Evolutionary conservation across 2,329 filamentous ascomycete species (phyloP), one percentile per base, ranked within the genome.

Genomic region (Cladorrhinum sp.): DNA sequence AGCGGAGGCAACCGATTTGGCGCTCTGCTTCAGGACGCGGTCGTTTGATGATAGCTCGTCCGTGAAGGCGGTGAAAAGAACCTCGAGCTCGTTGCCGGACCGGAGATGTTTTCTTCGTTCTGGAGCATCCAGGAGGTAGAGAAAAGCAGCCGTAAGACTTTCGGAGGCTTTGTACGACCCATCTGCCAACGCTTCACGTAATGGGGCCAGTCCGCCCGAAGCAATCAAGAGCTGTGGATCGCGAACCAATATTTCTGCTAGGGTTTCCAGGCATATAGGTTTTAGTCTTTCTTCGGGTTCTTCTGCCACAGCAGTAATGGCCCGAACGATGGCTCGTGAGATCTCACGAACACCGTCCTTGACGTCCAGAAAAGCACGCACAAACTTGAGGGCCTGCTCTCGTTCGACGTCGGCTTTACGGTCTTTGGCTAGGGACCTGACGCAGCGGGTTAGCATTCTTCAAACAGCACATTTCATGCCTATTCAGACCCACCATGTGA

Each of bases 391-490:
- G 12, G 95, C 95, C 75, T 99, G 95, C 74, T 99, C 95, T 58
- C 96, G 86, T 77, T 99, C 95, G 18, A 99, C 91, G 68, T 94
- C 93, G n/a, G 94, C 91, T 74, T 97, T 98, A 71, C 90, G 89
- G 73, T 98, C 95, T 73, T 98, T 98, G 66, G 96, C 92, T 33
- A 99, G 79, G 0, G 95, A 98, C 63, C 82, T 85, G 60, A 4
- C 2, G 4, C 20, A 23, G 49, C 3, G 21, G 10, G 24, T 70
- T 42, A 67, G 64, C 28, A 24, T 28, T 49, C 6, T 24, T 28
- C 2, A 18, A n/a, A 20, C 24, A 20, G 5, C 16, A 24, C 20
- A 14, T 12, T 9, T 10, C 26, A 4, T 57, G 16, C 39, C 12
- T 18, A 42, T 42, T 36, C 9, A 10, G 51, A 74, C 78, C 71